Percentiles rank a stretch among this genome's conserved stretches.
phyloP scores from a whole-genome alignment of 306 rosid species.

The Styphnolobium japonicum region DNA sequence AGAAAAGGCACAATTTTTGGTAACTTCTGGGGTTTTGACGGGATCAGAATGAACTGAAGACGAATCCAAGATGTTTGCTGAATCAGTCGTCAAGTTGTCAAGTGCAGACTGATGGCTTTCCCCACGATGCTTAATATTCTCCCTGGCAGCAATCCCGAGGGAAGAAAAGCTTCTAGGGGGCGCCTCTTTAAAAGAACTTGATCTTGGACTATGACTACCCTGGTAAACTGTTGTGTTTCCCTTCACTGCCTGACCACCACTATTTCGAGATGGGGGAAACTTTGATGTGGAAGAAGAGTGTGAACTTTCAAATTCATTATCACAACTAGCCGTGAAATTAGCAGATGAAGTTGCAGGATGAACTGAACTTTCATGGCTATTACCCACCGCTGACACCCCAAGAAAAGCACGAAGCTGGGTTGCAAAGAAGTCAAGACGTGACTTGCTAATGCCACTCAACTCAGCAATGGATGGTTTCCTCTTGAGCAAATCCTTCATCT shows the following conservation, averaged over 20 bases:
- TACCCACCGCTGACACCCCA: constrained; percentile 56
- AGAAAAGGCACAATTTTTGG: constrained; percentile 34
- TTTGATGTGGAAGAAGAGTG: constrained; percentile 45
- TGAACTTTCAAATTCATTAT: constrained; percentile 46
- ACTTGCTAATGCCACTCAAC: constrained; percentile 88
- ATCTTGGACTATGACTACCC: constrained; percentile 84
- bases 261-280: constrained; percentile 64
- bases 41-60: constrained; percentile 36
- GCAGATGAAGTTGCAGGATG: constrained; percentile 16
- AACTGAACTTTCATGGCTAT: constrained; percentile 34
- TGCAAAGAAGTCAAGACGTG: constrained; percentile 88
- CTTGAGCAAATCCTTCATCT: constrained; percentile 82
- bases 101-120: constrained; percentile 42
- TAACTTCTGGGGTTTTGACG: constrained; percentile 40
- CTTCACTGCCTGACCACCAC: constrained; percentile 59
- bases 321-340: constrained; percentile 28
- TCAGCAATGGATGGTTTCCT: constrained; percentile 82
- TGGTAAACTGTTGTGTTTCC: constrained; percentile 61
- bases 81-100: constrained; percentile 46
- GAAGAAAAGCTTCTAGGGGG: constrained; percentile 60
- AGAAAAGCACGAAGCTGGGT: constrained; percentile 91
- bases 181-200: constrained; percentile 88
- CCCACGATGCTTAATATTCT: constrained; percentile 66
- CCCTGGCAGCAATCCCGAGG: constrained; percentile 65
- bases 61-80: constrained; percentile 32